Evolutionary conservation across 768 basidiomycete species (phyloP).

Genomic region (Hemileccinum rubropunctum): DNA sequence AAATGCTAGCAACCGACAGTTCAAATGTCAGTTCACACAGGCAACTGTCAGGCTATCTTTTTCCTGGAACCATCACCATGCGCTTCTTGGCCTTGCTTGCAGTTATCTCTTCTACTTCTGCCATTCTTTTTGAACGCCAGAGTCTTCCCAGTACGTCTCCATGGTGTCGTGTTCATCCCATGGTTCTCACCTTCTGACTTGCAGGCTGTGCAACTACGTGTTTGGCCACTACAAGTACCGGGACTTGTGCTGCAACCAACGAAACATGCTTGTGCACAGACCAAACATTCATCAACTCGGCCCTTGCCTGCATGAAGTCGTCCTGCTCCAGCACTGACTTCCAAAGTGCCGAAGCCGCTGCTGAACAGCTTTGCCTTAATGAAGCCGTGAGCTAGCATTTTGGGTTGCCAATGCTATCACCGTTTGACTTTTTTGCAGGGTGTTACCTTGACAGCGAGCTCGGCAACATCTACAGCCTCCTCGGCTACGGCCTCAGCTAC

Average conservation of each 20-base stretch:
- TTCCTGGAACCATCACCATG: conserved; percentile 7
- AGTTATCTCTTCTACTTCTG: conserved; percentile 14
- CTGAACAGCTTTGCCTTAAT: conserved; percentile 40
- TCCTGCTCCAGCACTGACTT: conserved; percentile 51
- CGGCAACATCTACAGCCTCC: background rate
- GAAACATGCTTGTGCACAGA: conserved; percentile 57
- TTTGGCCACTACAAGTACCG: conserved; percentile 41
- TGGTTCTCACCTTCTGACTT: background rate
- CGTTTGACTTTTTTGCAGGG: conserved; percentile 36
- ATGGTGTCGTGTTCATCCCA: background rate
- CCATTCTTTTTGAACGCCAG: conserved; percentile 20
- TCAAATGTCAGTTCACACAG: too few species aligned
- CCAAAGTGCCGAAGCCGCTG: conserved; percentile 36
- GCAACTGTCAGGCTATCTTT: background rate
- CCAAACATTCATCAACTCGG: conserved; percentile 41
- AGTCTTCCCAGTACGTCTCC: conserved; percentile 21
- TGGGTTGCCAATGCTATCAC: background rate
- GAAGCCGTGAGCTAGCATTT: conserved; percentile 42
- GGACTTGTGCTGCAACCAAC: conserved; percentile 48
- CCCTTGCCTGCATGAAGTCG: conserved; percentile 46
- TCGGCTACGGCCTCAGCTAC: conserved; percentile 3
- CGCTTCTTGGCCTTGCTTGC: conserved; percentile 18
- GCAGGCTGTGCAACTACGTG: conserved; percentile 55
- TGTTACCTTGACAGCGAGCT: conserved; percentile 44
- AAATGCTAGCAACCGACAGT: too few species aligned